Conservation (phyloP, 2,329 filamentous ascomycete genomes). For the Taxawa tesnikishii region DNA sequence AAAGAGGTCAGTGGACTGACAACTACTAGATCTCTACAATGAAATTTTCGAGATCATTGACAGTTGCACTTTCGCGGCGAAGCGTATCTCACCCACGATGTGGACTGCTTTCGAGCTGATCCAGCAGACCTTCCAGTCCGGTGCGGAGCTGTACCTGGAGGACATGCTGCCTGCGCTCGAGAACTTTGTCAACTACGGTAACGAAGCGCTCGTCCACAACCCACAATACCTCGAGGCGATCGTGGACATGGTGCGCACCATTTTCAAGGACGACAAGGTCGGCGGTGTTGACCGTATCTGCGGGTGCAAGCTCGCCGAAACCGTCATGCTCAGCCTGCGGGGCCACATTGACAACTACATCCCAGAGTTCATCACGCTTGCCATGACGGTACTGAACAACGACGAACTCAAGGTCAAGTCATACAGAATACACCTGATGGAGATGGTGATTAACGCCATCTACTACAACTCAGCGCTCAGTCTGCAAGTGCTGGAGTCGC, state of each 20-base stretch:
- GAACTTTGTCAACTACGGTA: slow-evolving; percentile 93
- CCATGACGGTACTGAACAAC: slow-evolving; percentile 68
- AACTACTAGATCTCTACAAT: slow-evolving; percentile 95
- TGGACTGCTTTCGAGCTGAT: slow-evolving; percentile 98
- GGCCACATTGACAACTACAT: slow-evolving; percentile 82
- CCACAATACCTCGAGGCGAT: slow-evolving; percentile 78
- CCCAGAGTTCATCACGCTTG: slow-evolving; percentile 76
- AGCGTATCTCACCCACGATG: slow-evolving; percentile 91
- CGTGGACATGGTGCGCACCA: slow-evolving; percentile 86
- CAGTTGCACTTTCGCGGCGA: slow-evolving; percentile 96
- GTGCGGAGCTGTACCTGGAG: slow-evolving; percentile 92
- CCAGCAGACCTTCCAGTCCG: slow-evolving; percentile 92
- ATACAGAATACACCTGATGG: slow-evolving; percentile 92
- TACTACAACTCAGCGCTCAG: slow-evolving; percentile 90
- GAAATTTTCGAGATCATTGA: slow-evolving; percentile 99
- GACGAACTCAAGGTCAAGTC: slow-evolving; percentile 80
- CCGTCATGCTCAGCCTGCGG: slow-evolving; percentile 89
- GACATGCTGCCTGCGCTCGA: slow-evolving; percentile 97
- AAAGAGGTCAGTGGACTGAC: too few species aligned
- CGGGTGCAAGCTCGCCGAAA: slow-evolving; percentile 93
- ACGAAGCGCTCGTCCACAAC: slow-evolving; percentile 66
- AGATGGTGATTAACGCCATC: slow-evolving; percentile 96
- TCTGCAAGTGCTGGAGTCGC: slow-evolving; percentile 76
- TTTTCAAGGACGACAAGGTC: slow-evolving; percentile 86
- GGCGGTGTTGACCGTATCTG: slow-evolving; percentile 91